Evolutionary conservation across 495 filamentous ascomycete species (phyloP), one percentile per base, ranked within the genome.

Genomic region (Penicillium daleae): DNA sequence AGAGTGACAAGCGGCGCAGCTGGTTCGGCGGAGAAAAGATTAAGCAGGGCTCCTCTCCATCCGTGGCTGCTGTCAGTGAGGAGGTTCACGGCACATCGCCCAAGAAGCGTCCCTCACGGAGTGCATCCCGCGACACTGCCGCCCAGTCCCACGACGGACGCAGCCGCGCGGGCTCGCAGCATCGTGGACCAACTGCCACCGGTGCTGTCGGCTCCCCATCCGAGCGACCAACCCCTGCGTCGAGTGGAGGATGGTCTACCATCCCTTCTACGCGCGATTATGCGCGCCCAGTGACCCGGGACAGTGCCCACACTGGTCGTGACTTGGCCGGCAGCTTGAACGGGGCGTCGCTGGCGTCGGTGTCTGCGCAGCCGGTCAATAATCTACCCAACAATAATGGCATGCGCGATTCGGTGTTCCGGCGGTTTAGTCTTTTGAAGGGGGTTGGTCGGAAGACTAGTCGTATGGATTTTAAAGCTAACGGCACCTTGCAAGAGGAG

Each of bases 331-430:
- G 39, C 57, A 61, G 9, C 15, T 32, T 29, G 17, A 64, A 64
- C 59, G 64, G 46, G 22, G 54, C 31, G 33, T 46, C 56, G 3
- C 39, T 24, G 42, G 56, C 40, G 8, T 46, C 39, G 10, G n/a
- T 15, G 8, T 22, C 32, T 27, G 39, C 26, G 22, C 42, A 26
- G 17, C n/a, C 56, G 8, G 26, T 37, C 8, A 4, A 27, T 33
- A 42, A 9, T n/a, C 0, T 2, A 24, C 52, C 37, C 17, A 27
- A 51, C 46, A 52, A 51, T 22, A 60, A 66, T n/a, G 72, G 71
- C 37, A 71, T 74, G 54, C 73, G 77, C 42, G 80, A 82, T 60
- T 82, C 80, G 53, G 75, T 83, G 22, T 74, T 78, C 70, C 82
- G 76, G 57, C 70, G 79, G 62, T 78, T 81, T 66, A 82, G 79